A percentile compares a stretch with the other conserved stretches of the same genome.
phyloP scores from a whole-genome alignment of 2,329 filamentous ascomycete species.

The Thelonectria rubi region DNA sequence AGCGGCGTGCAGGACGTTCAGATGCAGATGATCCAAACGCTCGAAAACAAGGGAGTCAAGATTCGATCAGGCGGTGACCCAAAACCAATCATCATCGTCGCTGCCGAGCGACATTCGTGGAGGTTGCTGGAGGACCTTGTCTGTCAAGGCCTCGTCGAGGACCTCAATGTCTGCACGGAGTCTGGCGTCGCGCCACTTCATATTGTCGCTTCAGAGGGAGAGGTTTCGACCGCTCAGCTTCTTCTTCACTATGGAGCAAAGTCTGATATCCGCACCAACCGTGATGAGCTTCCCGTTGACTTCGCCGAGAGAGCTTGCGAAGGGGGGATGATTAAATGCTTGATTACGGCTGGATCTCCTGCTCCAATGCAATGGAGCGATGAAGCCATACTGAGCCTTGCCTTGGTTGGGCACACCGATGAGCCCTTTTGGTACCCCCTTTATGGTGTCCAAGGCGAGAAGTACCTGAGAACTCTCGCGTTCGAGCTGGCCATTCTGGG shows the following conservation, averaged over 20 bases:
- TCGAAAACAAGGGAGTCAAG: neutral
- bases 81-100: neutral
- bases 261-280: neutral
- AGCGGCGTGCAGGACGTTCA: neutral
- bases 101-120: neutral
- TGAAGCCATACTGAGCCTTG: no score
- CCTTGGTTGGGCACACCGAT: neutral
- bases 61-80: neutral
- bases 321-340: neutral
- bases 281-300: neutral
- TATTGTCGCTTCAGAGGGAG: neutral
- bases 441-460: no score
- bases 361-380: no score
- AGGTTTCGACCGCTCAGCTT: neutral
- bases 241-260: constrained; percentile 1
- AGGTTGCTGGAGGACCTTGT: neutral
- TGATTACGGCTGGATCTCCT: constrained; percentile 1
- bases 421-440: neutral
- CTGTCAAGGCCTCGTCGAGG: neutral
- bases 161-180: neutral
- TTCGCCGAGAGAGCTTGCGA: neutral
- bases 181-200: constrained; percentile 10
- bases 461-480: neutral
- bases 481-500: constrained; percentile 2
- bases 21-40: neutral